phyloP scores from a whole-genome alignment of 495 filamentous ascomycete genomes.

The Mytilinidion resinicola region DNA sequence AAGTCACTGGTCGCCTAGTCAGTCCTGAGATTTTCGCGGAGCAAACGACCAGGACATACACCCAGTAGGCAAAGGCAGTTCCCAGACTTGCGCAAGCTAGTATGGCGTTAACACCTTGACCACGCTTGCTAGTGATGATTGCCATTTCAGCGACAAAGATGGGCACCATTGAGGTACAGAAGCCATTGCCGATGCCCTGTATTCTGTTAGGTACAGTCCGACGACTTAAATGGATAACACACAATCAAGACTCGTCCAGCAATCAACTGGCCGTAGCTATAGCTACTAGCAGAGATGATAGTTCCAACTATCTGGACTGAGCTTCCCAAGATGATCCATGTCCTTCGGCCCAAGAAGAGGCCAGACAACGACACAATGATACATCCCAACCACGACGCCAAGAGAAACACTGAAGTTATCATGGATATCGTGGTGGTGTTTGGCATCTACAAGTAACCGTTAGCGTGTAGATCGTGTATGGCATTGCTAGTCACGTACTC shows the following conservation, averaged over 20 bases:
- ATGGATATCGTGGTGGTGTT: slow-evolving; percentile 11
- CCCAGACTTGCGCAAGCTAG: slow-evolving; percentile 6
- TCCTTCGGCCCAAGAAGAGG: slow-evolving; percentile 4
- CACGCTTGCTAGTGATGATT: slow-evolving; percentile 1
- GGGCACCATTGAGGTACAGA: slow-evolving; percentile 4
- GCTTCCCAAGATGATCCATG: slow-evolving; percentile 7
- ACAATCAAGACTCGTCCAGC: slow-evolving; percentile 14
- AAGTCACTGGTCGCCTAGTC: slow-evolving; percentile 1
- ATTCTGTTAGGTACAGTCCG: not conserved
- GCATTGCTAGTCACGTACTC: not conserved
- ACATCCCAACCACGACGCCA: slow-evolving; percentile 19
- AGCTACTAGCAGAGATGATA: slow-evolving; percentile 10
- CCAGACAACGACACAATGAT: slow-evolving; percentile 8
- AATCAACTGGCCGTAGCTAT: slow-evolving; percentile 12
- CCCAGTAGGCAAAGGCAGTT: slow-evolving; percentile 13
- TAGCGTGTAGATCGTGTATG: not conserved
- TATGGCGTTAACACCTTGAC: slow-evolving; percentile 4
- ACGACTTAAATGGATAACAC: not conserved
- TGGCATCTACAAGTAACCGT: not conserved
- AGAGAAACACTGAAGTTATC: slow-evolving; percentile 9
- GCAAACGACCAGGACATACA: not conserved
- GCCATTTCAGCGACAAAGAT: slow-evolving; percentile 14
- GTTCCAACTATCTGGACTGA: slow-evolving; percentile 11
- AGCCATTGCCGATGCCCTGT: slow-evolving; percentile 17
- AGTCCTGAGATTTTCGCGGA: not conserved